Conservation (phyloP, 108 stramenopile genomes). For the Cyclotella distinguenda region DNA sequence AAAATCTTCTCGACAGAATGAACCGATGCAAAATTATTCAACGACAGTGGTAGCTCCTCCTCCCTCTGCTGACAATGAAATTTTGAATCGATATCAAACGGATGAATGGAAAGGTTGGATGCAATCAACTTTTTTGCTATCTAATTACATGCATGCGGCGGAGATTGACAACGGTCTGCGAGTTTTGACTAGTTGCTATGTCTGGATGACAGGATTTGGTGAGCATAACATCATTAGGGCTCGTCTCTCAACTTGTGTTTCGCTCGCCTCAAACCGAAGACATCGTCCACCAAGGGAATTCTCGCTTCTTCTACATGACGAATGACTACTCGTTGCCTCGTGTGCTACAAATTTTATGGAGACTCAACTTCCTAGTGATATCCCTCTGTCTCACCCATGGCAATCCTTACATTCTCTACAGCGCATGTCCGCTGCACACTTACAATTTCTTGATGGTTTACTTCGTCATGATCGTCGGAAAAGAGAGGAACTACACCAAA, state of each 20-base stretch:
- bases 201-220: conserved; percentile 99
- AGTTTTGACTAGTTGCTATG: conserved; percentile 97
- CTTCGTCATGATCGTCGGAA: conserved; percentile 79
- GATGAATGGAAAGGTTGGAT: conserved; percentile 99
- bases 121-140: conserved; percentile 97
- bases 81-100: conserved; percentile 96
- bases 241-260: neutral
- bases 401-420: conserved; percentile 97
- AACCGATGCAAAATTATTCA: too few relatives aligned
- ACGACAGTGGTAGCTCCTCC: conserved; percentile 35
- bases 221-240: neutral
- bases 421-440: conserved; percentile 97
- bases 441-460: conserved; percentile 97
- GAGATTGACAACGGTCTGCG: conserved; percentile 96
- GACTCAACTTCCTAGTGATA: conserved; percentile 94
- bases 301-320: conserved; percentile 93
- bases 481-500: conserved; percentile 81
- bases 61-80: conserved; percentile 60
- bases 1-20: too few relatives aligned
- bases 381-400: conserved; percentile 90
- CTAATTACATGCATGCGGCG: conserved; percentile 96
- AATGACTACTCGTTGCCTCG: conserved; percentile 90
- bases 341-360: conserved; percentile 95
- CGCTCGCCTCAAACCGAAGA: neutral
- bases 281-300: conserved; percentile 68